These are phyloP conservation scores for Rhizopogon roseolus DNA, from an alignment of 768 basidiomycete species.

Conservation along the genomic window DNA sequence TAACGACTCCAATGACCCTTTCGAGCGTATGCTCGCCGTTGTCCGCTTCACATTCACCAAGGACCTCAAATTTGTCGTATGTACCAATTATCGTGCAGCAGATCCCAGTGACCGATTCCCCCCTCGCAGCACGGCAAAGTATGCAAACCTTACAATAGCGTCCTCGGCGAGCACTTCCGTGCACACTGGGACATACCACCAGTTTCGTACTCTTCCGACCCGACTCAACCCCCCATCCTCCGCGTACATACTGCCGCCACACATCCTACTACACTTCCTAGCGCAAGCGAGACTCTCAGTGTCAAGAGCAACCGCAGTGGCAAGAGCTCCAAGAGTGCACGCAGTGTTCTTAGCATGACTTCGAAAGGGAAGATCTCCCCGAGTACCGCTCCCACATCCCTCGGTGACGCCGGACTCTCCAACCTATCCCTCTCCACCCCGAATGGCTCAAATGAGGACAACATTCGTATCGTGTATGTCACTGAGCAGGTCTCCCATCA, in stretches of 20 bases:
- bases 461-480: slow-evolving; percentile 69
- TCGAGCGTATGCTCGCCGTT: slow-evolving; percentile 92
- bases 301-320: slow-evolving; percentile 43
- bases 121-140: slow-evolving; percentile 74
- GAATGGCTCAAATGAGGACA: slow-evolving; percentile 30
- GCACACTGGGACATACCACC: slow-evolving; percentile 82
- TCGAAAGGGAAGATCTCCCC: slow-evolving; percentile 50
- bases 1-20: slow-evolving; percentile 88
- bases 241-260: slow-evolving; percentile 32
- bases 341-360: slow-evolving; percentile 51
- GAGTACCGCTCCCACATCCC: slow-evolving; percentile 41
- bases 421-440: slow-evolving; percentile 48
- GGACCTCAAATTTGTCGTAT: slow-evolving; percentile 87
- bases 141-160: slow-evolving; percentile 90
- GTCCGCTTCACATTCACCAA: slow-evolving; percentile 87
- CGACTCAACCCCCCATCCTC: slow-evolving; percentile 40
- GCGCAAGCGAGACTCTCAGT: slow-evolving; percentile 44
- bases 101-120: slow-evolving; percentile 3
- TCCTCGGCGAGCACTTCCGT: slow-evolving; percentile 86
- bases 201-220: slow-evolving; percentile 44
- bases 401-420: slow-evolving; percentile 39
- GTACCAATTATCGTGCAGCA: slow-evolving; percentile 21
- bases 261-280: slow-evolving; percentile 19
- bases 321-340: slow-evolving; percentile 55
- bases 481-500: slow-evolving; percentile 98